These are phyloP conservation scores for Epichloe sibirici DNA, from an alignment of 2,329 filamentous ascomycete genomes.

Conservation along the genomic window DNA sequence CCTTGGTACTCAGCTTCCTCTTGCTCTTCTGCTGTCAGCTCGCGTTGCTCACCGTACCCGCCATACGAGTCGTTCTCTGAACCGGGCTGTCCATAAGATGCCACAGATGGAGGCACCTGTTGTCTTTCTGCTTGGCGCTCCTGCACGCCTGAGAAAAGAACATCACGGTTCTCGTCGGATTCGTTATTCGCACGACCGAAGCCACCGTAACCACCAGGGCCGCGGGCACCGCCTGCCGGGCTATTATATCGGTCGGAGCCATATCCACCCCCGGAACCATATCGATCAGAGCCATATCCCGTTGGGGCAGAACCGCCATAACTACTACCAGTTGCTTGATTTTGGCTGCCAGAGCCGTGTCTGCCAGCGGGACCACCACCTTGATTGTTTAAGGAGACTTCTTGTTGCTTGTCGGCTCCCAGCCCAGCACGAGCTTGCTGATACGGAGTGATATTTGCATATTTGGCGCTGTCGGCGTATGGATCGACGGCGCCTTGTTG, in stretches of 20 bases:
- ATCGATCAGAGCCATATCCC: constrained; percentile 43
- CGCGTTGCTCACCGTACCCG: constrained; percentile 55
- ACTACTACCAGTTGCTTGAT: constrained; percentile 7
- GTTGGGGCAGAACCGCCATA: constrained; percentile 14
- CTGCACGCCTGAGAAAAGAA: constrained; percentile 47
- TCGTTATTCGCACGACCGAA: constrained; percentile 34
- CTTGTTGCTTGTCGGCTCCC: constrained; percentile 18
- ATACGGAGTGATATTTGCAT: constrained; percentile 32
- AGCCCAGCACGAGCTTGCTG: constrained; percentile 29
- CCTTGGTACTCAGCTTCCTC: constrained; percentile 61
- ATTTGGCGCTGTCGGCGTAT: constrained; percentile 37
- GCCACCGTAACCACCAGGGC: constrained; percentile 49
- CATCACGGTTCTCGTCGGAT: constrained; percentile 45
- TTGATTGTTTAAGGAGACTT: constrained; percentile 18
- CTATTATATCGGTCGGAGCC: constrained; percentile 34
- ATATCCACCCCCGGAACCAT: constrained; percentile 39
- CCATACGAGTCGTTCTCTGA: constrained; percentile 25
- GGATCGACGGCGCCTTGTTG: constrained; percentile 38
- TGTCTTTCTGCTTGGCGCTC: constrained; percentile 33
- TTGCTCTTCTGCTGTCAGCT: constrained; percentile 71
- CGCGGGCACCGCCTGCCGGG: constrained; percentile 24
- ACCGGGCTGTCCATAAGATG: constrained; percentile 15
- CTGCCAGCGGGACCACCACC: constrained; percentile 4
- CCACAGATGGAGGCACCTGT: constrained; percentile 10
- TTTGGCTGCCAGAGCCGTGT: constrained; percentile 9